phyloP scores from a whole-genome alignment of 2,329 filamentous ascomycete genomes.

The Uncinocarpus reesii region DNA sequence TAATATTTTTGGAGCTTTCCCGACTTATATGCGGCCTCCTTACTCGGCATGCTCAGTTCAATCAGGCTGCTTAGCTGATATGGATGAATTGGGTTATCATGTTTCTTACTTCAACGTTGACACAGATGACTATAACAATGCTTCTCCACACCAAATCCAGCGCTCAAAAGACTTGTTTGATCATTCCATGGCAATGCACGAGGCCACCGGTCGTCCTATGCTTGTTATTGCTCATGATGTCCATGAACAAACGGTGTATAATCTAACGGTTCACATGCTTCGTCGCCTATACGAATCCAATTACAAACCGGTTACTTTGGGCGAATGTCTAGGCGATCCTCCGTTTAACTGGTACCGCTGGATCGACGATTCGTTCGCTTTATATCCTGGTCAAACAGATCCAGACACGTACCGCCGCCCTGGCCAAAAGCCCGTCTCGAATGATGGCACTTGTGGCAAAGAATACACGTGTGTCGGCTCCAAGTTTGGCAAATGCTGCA shows the following conservation, averaged over 20 bases:
- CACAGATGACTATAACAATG: conserved; percentile 39
- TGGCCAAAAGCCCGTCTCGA: conserved; percentile 19
- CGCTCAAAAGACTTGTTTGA: conserved; percentile 35
- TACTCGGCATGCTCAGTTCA: conserved; percentile 35
- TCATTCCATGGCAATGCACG: conserved; percentile 22
- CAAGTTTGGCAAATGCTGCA: conserved; percentile 28
- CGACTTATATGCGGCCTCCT: conserved; percentile 46
- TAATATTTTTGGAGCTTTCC: conserved; percentile 41
- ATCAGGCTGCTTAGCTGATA: conserved; percentile 33
- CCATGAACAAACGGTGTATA: conserved; percentile 36
- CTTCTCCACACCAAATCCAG: conserved; percentile 30
- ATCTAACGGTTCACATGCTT: conserved; percentile 35
- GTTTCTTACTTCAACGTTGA: conserved; percentile 40
- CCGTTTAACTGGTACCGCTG: conserved; percentile 33
- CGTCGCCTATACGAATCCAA: conserved; percentile 23
- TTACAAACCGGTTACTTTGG: conserved; percentile 35
- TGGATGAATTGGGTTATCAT: conserved; percentile 42
- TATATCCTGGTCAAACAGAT: neutral
- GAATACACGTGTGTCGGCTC: conserved; percentile 30
- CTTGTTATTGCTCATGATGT: conserved; percentile 36
- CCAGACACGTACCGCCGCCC: conserved; percentile 3
- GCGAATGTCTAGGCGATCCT: conserved; percentile 35
- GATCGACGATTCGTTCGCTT: neutral
- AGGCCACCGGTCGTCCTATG: conserved; percentile 27
- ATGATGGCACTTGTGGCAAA: conserved; percentile 28